Base-by-base conservation (phyloP, 495 filamentous ascomycete species). In the Aspergillus sclerotioniger region DNA sequence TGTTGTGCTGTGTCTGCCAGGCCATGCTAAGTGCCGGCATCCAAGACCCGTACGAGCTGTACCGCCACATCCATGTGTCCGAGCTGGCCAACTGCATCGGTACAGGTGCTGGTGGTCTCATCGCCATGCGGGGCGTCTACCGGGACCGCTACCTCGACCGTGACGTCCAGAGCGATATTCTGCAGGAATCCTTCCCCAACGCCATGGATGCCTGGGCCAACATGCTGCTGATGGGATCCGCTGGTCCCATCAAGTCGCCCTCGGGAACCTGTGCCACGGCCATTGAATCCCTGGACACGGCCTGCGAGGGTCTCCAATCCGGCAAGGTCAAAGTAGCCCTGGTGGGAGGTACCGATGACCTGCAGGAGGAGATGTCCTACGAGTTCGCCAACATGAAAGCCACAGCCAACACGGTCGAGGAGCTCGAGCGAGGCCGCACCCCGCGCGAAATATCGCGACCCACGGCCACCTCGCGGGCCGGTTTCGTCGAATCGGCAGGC, bases 371-470 rank as follows among this genome's bases (percentile, higher is more conserved):
- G 77, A 93, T 92, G 53, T 96, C 93, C 9, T 96, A 96, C 62
- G 93, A 97, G 72, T 98, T 98, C 68, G 94, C 93, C 79, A 97
- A 97, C 77, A 98, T 98, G 93, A 93, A 95, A 75, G 93, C 93
- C 28, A 98, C 93, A 32, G 92, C 89, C 81, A 97, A 96, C 63
- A 90, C 92, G 29, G 86, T 93, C 53, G 90, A 96, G 55, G 93
- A 98, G 66, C 88, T 96, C 64, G 90, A 88, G 5, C 91, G 96
- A 63, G 93, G 93, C 35, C 89, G 93, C 60, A 95, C 91, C 33
- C 93, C 93, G 0, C 82, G 83, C 67, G 93, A 98, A 76, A 98
- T 98, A 93, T 98, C 93, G 0, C 85, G 93, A 39, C 93, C 93
- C 0, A 93, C 93, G 12, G 96, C 93, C 10, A 96, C 93, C 9